These are phyloP conservation scores for Gnomoniopsis smithogilvyi DNA, from an alignment of 2,329 filamentous ascomycete species.

Conservation along the genomic window DNA sequence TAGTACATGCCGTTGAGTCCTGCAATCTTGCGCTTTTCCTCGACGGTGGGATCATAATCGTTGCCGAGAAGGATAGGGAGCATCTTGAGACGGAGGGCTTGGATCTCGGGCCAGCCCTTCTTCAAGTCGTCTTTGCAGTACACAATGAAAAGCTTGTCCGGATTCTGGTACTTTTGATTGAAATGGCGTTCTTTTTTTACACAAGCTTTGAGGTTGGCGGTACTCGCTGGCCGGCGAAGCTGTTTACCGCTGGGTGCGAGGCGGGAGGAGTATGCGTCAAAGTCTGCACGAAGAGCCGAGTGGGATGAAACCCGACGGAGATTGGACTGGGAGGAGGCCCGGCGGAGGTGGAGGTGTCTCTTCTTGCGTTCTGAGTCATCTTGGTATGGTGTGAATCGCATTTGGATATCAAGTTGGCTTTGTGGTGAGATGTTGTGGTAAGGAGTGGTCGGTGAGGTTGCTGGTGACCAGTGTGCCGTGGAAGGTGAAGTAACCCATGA, in stretches of 20 bases:
- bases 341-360: constrained; percentile 3
- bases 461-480: constrained; percentile 6
- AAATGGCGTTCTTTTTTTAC: constrained; percentile 15
- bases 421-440: neutral
- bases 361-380: neutral
- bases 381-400: neutral
- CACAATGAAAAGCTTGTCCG: constrained; percentile 17
- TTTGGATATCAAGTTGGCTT: neutral
- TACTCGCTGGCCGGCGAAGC: neutral
- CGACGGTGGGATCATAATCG: constrained; percentile 16
- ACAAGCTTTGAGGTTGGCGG: neutral
- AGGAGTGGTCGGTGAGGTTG: neutral
- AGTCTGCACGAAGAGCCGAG: neutral
- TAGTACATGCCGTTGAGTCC: constrained; percentile 18
- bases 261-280: neutral
- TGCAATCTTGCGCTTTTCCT: constrained; percentile 14
- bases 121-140: constrained; percentile 16
- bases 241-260: neutral
- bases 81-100: constrained; percentile 10
- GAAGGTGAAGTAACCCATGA: neutral
- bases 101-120: constrained; percentile 16
- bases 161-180: constrained; percentile 16
- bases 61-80: constrained; percentile 11
- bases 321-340: neutral
- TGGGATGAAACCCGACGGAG: neutral